Evolutionary conservation across 1,139 yeast species (phyloP), one percentile per base, ranked within the genome.

Genomic region (Suhomyces terraborum): DNA sequence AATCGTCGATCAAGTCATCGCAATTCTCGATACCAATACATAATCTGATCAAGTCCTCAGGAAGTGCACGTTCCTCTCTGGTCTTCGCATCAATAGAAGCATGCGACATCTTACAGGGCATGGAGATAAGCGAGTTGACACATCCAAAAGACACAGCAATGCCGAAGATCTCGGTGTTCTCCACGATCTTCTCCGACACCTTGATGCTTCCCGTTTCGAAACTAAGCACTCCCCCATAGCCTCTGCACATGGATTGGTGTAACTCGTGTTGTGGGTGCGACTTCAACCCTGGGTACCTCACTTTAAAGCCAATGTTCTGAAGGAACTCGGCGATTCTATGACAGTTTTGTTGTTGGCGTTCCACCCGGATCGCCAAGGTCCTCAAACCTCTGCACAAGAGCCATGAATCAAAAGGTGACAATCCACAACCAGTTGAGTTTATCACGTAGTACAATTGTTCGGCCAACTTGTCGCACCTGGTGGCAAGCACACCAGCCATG

Each of bases 81-180:
- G 89, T 83, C 56, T 86, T 81, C 27, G 89, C 84, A 56, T 88
- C 96, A 50, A 91, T 89, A 5, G 96, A 84, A n/a, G 97, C 97
- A 59, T 89, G 97, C 2, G 96, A 87, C 97, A 89, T 89, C 62
- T 80, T 80, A 64, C 96, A 88, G 9, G 97, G 97, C 84, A 89
- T 79, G 35, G 94, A 85, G 45, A 91, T 88, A 55, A 91, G 73
- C 14, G 96, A 87, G 66, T 88, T 88, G 43, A 91, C 96, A 62
- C 96, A 86, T 14, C 98, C 98, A 65, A 91, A 91, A 5, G 95
- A 86, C 4, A 91, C 97, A 8, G 96, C 88, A 50, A 91, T 88
- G 27, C 93, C 89, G 70, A 87, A 91, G 32, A 91, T 72, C 43
- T 82, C 80, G 8, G 91, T 80, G 39, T 73, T 70, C 54, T 87